Percentiles rank a stretch among this genome's conserved stretches.
Evolutionary conservation across 805 yeast species (phyloP).

Genomic region (Sugiyamaella boreocaroliniensis): DNA sequence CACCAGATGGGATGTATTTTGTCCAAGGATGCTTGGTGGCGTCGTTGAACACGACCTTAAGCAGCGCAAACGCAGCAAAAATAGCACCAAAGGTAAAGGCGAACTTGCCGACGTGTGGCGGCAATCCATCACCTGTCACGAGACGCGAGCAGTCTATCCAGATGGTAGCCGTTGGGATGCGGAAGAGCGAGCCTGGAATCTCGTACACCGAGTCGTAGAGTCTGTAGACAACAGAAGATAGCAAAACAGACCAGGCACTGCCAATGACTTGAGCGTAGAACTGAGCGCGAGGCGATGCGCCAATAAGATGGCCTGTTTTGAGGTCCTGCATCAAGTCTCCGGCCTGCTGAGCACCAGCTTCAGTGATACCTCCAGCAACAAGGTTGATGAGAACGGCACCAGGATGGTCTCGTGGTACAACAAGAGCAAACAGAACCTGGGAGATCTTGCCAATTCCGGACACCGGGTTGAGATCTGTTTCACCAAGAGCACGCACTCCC

Average conservation of each 20-base stretch:
- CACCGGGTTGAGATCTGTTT: constrained; percentile 94
- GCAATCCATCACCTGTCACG: constrained; percentile 86
- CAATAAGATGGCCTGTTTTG: constrained; percentile 85
- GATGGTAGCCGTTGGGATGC: constrained; percentile 91
- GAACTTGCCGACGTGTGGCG: constrained; percentile 64
- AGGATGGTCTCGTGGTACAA: constrained; percentile 68
- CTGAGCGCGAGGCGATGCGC: constrained; percentile 90
- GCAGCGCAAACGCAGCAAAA: constrained; percentile 50
- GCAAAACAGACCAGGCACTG: constrained; percentile 70
- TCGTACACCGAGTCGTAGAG: constrained; percentile 76
- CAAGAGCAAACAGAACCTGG: constrained; percentile 76
- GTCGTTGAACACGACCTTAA: constrained; percentile 31
- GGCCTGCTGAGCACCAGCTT: constrained; percentile 98
- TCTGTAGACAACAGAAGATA: constrained; percentile 76
- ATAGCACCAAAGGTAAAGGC: constrained; percentile 65
- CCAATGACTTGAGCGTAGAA: constrained; percentile 87
- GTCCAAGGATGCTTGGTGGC: constrained; percentile 16
- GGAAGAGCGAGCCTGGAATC: constrained; percentile 73
- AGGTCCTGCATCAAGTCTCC: constrained; percentile 97
- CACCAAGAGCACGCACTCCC: constrained; percentile 93
- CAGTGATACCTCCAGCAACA: constrained; percentile 95
- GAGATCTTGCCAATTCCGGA: constrained; percentile 94
- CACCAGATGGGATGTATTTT: constrained; percentile 79
- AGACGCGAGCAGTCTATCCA: constrained; percentile 96
- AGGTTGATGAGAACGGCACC: constrained; percentile 78